phyloP scores from a whole-genome alignment of 2,329 filamentous ascomycete species.

The Corinectria fuckeliana region DNA sequence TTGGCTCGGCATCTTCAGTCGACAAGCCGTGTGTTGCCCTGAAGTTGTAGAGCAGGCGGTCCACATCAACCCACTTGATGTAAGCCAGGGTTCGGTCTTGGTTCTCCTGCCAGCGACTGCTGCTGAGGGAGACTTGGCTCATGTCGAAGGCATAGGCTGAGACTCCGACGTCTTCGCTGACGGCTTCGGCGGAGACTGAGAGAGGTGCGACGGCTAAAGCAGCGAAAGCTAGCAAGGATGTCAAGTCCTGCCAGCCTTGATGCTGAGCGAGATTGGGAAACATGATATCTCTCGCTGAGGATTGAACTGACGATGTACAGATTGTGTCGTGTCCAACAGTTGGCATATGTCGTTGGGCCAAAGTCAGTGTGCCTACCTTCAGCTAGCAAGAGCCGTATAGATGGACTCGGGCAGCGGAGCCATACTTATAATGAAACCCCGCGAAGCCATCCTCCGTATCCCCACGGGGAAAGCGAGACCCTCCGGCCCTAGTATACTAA shows the following conservation, averaged over 20 bases:
- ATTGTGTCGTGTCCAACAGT: background rate
- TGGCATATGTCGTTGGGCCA: background rate
- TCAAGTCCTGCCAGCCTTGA: background rate
- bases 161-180: conserved; percentile 5
- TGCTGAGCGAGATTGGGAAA: background rate
- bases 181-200: background rate
- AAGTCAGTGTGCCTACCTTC: background rate
- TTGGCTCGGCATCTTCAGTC: conserved; percentile 52
- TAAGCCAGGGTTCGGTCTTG: conserved; percentile 56
- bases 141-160: conserved; percentile 18
- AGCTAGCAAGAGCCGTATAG: background rate
- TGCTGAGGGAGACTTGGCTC: conserved; percentile 16
- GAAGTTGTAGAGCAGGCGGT: conserved; percentile 57
- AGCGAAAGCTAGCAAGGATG: background rate
- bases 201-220: background rate
- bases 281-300: background rate
- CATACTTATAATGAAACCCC: background rate
- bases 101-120: conserved; percentile 40
- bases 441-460: too few relatives aligned
- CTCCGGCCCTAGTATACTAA: background rate
- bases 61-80: conserved; percentile 51
- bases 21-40: conserved; percentile 53
- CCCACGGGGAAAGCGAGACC: background rate
- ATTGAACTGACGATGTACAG: background rate
- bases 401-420: background rate